Conservation (phyloP, 176 grass and related monocot genomes). For the Oryza longistaminata region DNA sequence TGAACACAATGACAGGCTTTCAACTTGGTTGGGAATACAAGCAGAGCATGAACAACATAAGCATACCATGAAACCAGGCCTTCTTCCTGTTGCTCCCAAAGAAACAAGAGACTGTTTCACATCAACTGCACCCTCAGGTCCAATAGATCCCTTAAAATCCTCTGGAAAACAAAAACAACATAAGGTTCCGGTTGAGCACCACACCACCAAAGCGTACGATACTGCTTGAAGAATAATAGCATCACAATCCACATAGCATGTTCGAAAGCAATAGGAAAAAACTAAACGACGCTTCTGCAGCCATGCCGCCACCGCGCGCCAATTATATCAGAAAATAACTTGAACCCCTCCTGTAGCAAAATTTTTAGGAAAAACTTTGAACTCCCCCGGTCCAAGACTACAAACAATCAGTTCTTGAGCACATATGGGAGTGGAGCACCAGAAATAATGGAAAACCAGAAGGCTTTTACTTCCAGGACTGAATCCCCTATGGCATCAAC, state of each 20-base stretch:
- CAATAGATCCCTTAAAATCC: conserved; percentile 37
- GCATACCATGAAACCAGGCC: conserved; percentile 54
- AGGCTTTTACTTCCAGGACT: background rate
- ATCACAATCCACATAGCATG: conserved; percentile 41
- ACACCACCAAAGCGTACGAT: conserved; percentile 37
- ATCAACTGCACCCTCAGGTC: conserved; percentile 43
- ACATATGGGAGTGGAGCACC: background rate
- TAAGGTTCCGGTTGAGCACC: conserved; percentile 55
- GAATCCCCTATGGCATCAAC: background rate
- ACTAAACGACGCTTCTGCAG: conserved; percentile 25
- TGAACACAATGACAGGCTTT: conserved; percentile 18
- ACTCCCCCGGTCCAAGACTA: background rate
- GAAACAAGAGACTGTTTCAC: conserved; percentile 32
- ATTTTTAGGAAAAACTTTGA: conserved; percentile 1
- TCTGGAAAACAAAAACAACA: conserved; percentile 77
- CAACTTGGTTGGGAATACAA: background rate
- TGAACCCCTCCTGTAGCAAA: conserved; percentile 11
- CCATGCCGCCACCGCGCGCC: conserved; percentile 26
- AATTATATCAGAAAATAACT: conserved; percentile 18
- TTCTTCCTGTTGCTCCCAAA: conserved; percentile 23
- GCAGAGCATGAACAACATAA: conserved; percentile 18
- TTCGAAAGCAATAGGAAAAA: conserved; percentile 29
- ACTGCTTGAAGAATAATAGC: conserved; percentile 47
- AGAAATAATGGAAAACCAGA: conserved; percentile 27
- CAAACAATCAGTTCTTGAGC: conserved; percentile 33